Evolutionary conservation across 2,329 filamentous ascomycete genomes (phyloP).

Genomic region (Neofusicoccum laricinum): DNA sequence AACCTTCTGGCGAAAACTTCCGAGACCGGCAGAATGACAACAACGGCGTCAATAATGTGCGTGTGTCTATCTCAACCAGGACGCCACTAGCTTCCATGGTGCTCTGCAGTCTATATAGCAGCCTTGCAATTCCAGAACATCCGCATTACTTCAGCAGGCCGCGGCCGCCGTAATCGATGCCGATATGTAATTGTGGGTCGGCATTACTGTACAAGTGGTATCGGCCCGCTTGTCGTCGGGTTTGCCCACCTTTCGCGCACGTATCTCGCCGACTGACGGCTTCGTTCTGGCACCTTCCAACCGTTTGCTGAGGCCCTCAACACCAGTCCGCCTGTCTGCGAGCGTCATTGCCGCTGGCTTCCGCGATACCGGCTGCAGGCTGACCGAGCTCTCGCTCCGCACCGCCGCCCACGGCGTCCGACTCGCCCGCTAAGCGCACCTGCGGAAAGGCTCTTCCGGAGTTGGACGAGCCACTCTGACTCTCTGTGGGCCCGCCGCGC

Average conservation of each 20-base stretch:
- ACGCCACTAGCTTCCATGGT: background rate
- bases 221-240: slow-evolving; percentile 15
- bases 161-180: slow-evolving; percentile 8
- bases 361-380: slow-evolving; percentile 5
- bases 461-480: background rate
- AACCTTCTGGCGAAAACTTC: slow-evolving; percentile 4
- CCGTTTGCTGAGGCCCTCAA: background rate
- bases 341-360: background rate
- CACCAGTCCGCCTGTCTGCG: background rate
- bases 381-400: slow-evolving; percentile 1
- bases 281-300: slow-evolving; percentile 8
- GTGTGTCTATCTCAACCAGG: background rate
- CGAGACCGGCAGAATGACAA: slow-evolving; percentile 8
- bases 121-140: slow-evolving; percentile 12
- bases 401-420: background rate
- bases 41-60: background rate
- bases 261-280: background rate
- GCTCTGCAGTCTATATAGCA: slow-evolving; percentile 3
- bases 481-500: slow-evolving; percentile 1
- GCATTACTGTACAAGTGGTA: slow-evolving; percentile 4
- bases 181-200: slow-evolving; percentile 15
- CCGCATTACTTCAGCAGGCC: slow-evolving; percentile 17
- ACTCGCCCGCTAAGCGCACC: background rate
- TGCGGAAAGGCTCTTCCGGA: slow-evolving; percentile 14
- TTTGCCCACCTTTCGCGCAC: slow-evolving; percentile 12